Evolutionary conservation across 495 filamentous ascomycete species (phyloP), one percentile per base, ranked within the genome.

Genomic region (Geopyxis carbonaria): DNA sequence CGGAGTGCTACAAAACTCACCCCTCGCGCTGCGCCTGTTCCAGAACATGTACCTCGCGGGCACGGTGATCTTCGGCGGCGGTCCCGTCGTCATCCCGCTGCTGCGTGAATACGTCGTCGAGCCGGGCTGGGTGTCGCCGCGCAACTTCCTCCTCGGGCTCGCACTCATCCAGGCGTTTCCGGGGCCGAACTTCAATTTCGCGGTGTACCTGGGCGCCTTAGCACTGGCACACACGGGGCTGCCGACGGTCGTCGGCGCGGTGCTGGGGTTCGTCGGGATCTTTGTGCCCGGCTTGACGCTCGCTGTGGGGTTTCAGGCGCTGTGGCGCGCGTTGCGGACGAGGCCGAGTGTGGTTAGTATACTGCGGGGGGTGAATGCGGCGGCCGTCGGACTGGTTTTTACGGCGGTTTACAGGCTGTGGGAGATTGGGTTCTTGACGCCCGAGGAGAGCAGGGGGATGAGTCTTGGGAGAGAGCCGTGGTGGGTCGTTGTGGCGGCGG

Each of bases 171-270:
- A 91, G 56, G 72, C 79, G 2, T 84, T 87, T 49, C 81, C 80
- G 0, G 81, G 82, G 0, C 82, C 82, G 0, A 87, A 91, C 56
- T 86, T 87, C 69, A 91, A 87, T 55, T 85, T 87, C 48, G 79
- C 76, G 2, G 78, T 87, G 10, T 87, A 75, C 47, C 65, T 87
- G 9, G 80, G 82, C 18, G 59, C 67, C 4, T 60, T 87, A 0
- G 68, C 78, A 0, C 50, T 62, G 10, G 54, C 55, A 4, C 40
- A 29, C 10, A 38, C 58, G 1, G 50, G 44, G 25, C 66, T 31
- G 75, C 71, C 25, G 73, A 55, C 69, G 3, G 50, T 66, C 29
- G 34, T 69, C 15, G 75, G 75, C 7, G 78, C 81, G 0, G 14
- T 80, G 0, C 44, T 86, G n/a, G 75, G 65, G 4, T 76, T 61